Base-by-base conservation (phyloP, 179 eudicot genomes). In the Beta macrorhiza region DNA sequence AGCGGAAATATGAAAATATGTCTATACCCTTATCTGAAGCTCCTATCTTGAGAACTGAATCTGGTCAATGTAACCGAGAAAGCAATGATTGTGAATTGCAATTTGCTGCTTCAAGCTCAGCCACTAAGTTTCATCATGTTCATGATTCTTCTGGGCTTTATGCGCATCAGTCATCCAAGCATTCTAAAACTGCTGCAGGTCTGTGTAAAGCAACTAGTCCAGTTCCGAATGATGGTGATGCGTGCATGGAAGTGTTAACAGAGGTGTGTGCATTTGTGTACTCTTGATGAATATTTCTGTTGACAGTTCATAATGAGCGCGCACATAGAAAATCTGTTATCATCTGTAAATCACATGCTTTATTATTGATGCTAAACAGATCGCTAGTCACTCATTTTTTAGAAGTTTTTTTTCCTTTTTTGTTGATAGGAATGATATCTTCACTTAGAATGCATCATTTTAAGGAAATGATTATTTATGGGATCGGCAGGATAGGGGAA, bases 11-110 rank as follows among this genome's bases (percentile, higher is more conserved):
- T 90, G 98, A 93, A 85, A 83, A 82, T 77, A 68, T 79, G 58
- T 84, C 89, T 53, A 84, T 77, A 67, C 87, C 87, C 12, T 88
- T 94, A 55, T 90, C 98, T 78, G 99, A 96, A 87, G 81, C 89
- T 73, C 99, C 99, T 78, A 79, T 96, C 78, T 88, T 96, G 82
- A 90, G 98, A 83, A 89, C 87, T 81, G 87, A 83, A 64, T 78
- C 90, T 80, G 78, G 72, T 82, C 78, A 75, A 69, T 67, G 73
- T 87, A 81, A 82, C 75, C 59, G 83, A 58, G 86, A 77, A 71
- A 84, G 82, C 52, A 83, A 25, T 77, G 83, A 76, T 75, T 45
- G 80, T 74, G 80, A 79, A 45, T 65, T 73, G 51, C 53, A 58
- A 57, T n/a, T 53, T 74, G 68, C 79, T 72, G 79, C 74, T 83